A percentile compares a stretch with the other conserved stretches of the same genome.
These are phyloP conservation scores for Combretum micranthum DNA, from an alignment of 345 rosid species.

Conservation along the genomic window DNA sequence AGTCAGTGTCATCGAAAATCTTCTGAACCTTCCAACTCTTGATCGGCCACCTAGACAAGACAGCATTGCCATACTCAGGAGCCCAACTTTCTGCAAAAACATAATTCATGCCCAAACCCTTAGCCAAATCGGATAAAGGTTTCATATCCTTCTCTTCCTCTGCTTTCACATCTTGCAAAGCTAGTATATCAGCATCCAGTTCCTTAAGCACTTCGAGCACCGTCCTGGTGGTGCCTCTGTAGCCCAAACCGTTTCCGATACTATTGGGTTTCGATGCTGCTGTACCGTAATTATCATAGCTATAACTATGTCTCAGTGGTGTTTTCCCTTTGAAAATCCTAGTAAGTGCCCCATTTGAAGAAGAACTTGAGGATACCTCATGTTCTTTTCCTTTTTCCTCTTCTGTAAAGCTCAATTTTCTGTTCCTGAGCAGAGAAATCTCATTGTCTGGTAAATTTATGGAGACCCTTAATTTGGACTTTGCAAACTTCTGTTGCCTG, in stretches of 20 bases:
- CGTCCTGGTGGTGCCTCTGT: slow-evolving; percentile 41
- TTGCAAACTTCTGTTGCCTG: slow-evolving; percentile 50
- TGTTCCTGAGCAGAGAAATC: slow-evolving; percentile 57
- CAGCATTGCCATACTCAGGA: slow-evolving; percentile 94
- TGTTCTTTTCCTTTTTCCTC: slow-evolving; percentile 3
- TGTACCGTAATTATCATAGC: no score
- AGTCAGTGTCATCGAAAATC: slow-evolving; percentile 84
- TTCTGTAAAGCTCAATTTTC: slow-evolving; percentile 50
- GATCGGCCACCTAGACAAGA: slow-evolving; percentile 87
- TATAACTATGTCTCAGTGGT: slow-evolving; percentile 3
- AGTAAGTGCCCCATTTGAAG: not conserved
- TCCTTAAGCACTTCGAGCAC: slow-evolving; percentile 72
- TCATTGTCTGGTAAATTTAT: slow-evolving; percentile 93
- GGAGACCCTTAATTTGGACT: slow-evolving; percentile 78
- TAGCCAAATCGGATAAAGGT: slow-evolving; percentile 90
- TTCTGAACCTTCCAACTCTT: slow-evolving; percentile 57
- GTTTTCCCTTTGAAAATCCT: slow-evolving; percentile 15
- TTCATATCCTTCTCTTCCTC: slow-evolving; percentile 88
- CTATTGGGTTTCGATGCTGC: no score
- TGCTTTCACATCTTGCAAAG: slow-evolving; percentile 91
- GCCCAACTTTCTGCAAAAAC: slow-evolving; percentile 99
- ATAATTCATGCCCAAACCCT: slow-evolving; percentile 77
- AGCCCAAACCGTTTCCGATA: slow-evolving; percentile 10
- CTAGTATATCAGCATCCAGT: slow-evolving; percentile 76
- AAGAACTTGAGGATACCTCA: not conserved